Evolutionary conservation across 805 yeast genomes (phyloP).

Genomic region (Candida namnaoensis): DNA sequence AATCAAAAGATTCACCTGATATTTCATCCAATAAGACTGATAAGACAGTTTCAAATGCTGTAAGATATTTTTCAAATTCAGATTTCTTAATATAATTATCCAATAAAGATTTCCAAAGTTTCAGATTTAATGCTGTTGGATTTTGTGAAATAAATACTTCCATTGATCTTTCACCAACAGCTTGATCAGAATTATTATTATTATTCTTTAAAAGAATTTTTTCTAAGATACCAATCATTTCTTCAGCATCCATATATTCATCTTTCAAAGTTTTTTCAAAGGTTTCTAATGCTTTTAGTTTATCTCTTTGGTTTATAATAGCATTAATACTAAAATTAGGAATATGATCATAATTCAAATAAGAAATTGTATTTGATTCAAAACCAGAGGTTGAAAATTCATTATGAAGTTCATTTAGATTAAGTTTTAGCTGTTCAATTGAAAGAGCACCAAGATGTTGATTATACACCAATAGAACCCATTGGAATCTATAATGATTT

Average conservation of each 20-base stretch:
- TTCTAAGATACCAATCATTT: slow-evolving; percentile 31
- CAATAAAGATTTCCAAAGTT: slow-evolving; percentile 68
- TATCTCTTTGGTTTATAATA: slow-evolving; percentile 56
- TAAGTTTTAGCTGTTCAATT: slow-evolving; percentile 18
- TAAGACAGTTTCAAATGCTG: slow-evolving; percentile 46
- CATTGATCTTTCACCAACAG: slow-evolving; percentile 37
- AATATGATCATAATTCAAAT: slow-evolving; percentile 52
- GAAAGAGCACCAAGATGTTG: slow-evolving; percentile 32
- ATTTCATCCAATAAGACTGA: slow-evolving; percentile 32
- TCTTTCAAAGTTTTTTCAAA: slow-evolving; percentile 33
- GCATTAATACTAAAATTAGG: slow-evolving; percentile 43
- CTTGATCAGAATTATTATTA: slow-evolving; percentile 12
- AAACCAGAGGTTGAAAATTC: slow-evolving; percentile 5
- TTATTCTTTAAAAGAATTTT: slow-evolving; percentile 27
- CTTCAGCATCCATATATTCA: slow-evolving; percentile 14
- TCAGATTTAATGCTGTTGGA: slow-evolving; percentile 56
- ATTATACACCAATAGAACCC: slow-evolving; percentile 37
- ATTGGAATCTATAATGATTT: slow-evolving; percentile 30
- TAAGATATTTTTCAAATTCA: slow-evolving; percentile 26
- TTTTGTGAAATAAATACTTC: slow-evolving; percentile 51
- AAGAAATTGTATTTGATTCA: slow-evolving; percentile 22
- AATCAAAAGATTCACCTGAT: slow-evolving; percentile 14
- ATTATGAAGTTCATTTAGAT: slow-evolving; percentile 15
- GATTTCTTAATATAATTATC: slow-evolving; percentile 35
- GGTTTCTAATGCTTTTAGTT: slow-evolving; percentile 58